Evolutionary conservation across 1,284 basidiomycete species (phyloP), one percentile per base, ranked within the genome.

Genomic region (Ustilago hordei): DNA sequence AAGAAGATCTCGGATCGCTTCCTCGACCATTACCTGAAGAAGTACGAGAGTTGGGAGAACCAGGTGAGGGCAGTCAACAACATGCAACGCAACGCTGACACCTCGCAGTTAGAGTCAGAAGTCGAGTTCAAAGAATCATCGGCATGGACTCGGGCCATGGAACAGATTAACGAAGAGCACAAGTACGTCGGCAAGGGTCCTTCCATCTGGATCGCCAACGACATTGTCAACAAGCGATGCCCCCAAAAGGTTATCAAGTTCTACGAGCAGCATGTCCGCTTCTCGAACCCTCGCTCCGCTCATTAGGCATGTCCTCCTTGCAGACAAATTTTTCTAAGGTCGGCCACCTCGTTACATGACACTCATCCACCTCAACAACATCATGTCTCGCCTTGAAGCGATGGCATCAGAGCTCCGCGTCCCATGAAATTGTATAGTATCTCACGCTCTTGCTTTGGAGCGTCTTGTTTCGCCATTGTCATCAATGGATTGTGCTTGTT

Each of bases 221-320:
- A 61, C 2, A 31, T 69, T 7, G 74, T 63, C 54, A 76, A 75
- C 60, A 36, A 54, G 11, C 58, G 60, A 32, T 80, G 78, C 63
- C 78, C 78, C 36, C 78, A 80, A 32, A 70, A 75, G 59, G 60
- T 80, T 34, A 73, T 80, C 63, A 60, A 71, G 36, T 80, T 80
- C 35, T 80, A 80, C 70, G 64, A 71, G 45, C 41, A 62, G 17
- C 78, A 80, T 54, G 52, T 80, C 3, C 64, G 71, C 2, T 80
- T 80, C 48, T 32, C 71, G 28, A 64, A 63, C 47, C 74, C 69
- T 19, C 48, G 47, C 4, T 19, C 54, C 3, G 60, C 56, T 9
- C 60, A 36, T 41, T 59, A 39, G 34, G 19, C 31, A 4, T 43
- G 36, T 19, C n/a, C 15, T 28, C 23, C 23, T 28, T 28, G 3